phyloP scores from a whole-genome alignment of 805 yeast species.

The Saccharomycopsis capsularis region DNA sequence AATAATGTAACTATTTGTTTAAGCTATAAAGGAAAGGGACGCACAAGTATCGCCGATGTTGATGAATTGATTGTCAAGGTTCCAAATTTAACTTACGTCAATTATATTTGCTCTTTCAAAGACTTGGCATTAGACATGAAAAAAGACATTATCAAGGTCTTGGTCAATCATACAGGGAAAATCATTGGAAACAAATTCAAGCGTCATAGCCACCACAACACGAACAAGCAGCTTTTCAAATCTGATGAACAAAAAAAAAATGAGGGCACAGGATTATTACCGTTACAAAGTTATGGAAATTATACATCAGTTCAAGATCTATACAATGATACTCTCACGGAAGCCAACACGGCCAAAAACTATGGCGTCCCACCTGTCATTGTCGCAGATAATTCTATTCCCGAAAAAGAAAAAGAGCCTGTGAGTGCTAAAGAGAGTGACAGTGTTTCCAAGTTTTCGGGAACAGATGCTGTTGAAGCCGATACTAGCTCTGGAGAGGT shows the following conservation, averaged over 20 bases:
- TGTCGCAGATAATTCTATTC: background rate
- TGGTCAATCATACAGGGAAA: slow-evolving; percentile 52
- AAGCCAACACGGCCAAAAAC: background rate
- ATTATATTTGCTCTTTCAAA: slow-evolving; percentile 50
- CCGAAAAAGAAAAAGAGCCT: no score
- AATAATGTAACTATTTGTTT: slow-evolving; percentile 44
- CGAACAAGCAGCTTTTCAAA: background rate
- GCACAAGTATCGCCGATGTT: slow-evolving; percentile 49
- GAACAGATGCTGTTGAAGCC: no score
- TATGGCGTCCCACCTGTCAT: background rate
- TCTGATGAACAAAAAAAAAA: no score
- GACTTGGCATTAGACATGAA: slow-evolving; percentile 47
- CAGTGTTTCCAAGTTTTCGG: no score
- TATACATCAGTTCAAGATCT: background rate
- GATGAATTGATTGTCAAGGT: slow-evolving; percentile 45
- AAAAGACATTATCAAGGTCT: slow-evolving; percentile 49
- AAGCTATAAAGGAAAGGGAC: slow-evolving; percentile 62
- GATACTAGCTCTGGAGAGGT: no score
- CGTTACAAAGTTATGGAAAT: background rate
- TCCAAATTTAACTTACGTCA: slow-evolving; percentile 41
- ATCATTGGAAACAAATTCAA: slow-evolving; percentile 56
- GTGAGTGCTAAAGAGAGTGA: no score
- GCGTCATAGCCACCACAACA: slow-evolving; percentile 26
- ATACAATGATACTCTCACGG: background rate
- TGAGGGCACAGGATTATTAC: no score